These are phyloP conservation scores for Agaricus subrufescens DNA, from an alignment of 768 basidiomycete genomes.

Conservation along the genomic window DNA sequence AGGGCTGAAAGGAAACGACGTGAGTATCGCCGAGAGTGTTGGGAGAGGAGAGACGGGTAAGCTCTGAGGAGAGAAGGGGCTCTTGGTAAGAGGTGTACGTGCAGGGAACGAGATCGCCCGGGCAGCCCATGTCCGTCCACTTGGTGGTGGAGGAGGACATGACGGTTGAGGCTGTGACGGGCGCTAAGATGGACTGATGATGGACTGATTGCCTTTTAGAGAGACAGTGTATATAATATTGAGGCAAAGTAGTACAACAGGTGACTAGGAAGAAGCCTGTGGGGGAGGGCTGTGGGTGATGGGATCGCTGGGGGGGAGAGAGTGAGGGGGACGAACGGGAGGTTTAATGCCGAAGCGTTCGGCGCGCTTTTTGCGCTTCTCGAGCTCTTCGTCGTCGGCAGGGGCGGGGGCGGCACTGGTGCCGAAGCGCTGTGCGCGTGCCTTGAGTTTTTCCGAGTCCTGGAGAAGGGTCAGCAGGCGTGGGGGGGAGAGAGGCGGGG, in stretches of 20 bases:
- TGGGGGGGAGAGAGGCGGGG: slow-evolving; percentile 1
- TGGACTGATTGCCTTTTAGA: background rate
- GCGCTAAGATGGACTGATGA: background rate
- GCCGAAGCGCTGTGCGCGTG: slow-evolving; percentile 57
- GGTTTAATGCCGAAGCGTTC: slow-evolving; percentile 49
- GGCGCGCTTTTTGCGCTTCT: slow-evolving; percentile 55
- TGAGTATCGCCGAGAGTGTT: slow-evolving; percentile 29
- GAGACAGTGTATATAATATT: slow-evolving; percentile 1
- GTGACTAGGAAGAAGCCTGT: background rate
- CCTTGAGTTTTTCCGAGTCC: slow-evolving; percentile 46
- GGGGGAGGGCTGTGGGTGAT: background rate
- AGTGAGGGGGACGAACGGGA: slow-evolving; percentile 14
- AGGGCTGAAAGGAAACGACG: slow-evolving; percentile 43
- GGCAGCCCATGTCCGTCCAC: slow-evolving; percentile 34
- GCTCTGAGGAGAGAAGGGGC: slow-evolving; percentile 33
- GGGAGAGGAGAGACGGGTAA: slow-evolving; percentile 33
- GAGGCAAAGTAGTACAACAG: background rate
- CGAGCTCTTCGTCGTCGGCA: slow-evolving; percentile 56
- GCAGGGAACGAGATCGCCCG: slow-evolving; percentile 25
- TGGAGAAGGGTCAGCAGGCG: slow-evolving; percentile 15
- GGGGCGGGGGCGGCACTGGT: slow-evolving; percentile 13
- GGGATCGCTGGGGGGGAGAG: background rate
- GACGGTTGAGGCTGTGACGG: background rate
- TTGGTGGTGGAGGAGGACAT: slow-evolving; percentile 17
- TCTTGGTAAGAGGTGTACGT: slow-evolving; percentile 37